Evolutionary conservation across 2,329 filamentous ascomycete genomes (phyloP).

Genomic region (Ophiocordyceps robertsii): DNA sequence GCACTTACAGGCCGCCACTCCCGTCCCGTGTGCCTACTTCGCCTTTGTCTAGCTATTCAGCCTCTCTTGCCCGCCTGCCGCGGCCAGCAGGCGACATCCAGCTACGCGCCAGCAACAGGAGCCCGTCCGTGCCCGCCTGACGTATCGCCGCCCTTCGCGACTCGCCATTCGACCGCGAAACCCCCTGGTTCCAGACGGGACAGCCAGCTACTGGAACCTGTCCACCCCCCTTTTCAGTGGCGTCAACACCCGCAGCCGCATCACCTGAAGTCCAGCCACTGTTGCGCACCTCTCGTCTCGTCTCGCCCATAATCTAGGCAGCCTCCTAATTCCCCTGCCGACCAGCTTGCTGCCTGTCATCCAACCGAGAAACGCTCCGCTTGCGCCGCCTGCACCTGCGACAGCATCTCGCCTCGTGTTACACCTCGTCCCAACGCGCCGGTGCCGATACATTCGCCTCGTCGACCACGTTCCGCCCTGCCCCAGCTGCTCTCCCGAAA

Average conservation of each 20-base stretch:
- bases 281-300: not conserved
- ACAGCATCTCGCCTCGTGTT: constrained; percentile 18
- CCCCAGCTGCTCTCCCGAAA: constrained; percentile 15
- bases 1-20: constrained; percentile 5
- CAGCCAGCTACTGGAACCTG: not conserved
- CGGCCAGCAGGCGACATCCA: too few species aligned
- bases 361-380: constrained; percentile 4
- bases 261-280: not conserved
- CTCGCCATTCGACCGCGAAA: not conserved
- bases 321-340: constrained; percentile 4
- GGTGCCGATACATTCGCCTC: constrained; percentile 20
- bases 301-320: not conserved
- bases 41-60: too few species aligned
- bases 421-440: constrained; percentile 15
- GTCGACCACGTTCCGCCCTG: constrained; percentile 13
- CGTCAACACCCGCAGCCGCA: not conserved
- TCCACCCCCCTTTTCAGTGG: not conserved
- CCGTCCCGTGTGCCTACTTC: not conserved
- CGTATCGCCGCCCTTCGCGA: not conserved
- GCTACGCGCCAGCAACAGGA: constrained; percentile 3
- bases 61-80: too few species aligned
- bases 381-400: constrained; percentile 8
- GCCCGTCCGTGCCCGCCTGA: constrained; percentile 6
- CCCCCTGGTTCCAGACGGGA: not conserved
- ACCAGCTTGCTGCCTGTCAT: constrained; percentile 4